A percentile compares a stretch with the other conserved stretches of the same genome.
These are phyloP conservation scores for Onygena corvina DNA, from an alignment of 2,329 filamentous ascomycete genomes.

Conservation along the genomic window DNA sequence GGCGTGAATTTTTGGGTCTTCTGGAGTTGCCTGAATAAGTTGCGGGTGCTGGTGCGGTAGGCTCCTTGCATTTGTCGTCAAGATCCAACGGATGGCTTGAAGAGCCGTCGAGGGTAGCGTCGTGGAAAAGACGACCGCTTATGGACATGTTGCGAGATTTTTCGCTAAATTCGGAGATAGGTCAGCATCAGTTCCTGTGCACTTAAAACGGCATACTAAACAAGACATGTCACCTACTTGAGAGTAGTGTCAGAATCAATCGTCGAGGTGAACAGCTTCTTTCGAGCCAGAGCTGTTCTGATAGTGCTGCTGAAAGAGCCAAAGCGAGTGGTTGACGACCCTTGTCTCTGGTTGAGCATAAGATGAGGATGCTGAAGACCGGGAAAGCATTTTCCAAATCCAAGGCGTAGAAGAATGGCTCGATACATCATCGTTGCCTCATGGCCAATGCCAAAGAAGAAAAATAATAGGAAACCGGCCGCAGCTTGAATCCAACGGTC, in stretches of 20 bases:
- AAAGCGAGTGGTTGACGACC: constrained; percentile 12
- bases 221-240: neutral
- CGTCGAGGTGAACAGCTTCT: neutral
- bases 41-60: neutral
- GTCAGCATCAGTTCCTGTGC: neutral
- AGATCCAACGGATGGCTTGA: neutral
- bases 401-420: constrained; percentile 32
- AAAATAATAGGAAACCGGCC: constrained; percentile 45
- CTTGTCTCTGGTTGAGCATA: constrained; percentile 11
- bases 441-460: constrained; percentile 53
- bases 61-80: neutral
- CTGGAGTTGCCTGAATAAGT: neutral
- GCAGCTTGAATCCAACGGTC: constrained; percentile 49
- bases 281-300: constrained; percentile 13
- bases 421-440: constrained; percentile 49
- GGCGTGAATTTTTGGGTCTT: neutral
- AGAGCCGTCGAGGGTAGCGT: neutral
- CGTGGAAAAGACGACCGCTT: neutral
- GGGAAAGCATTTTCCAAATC: constrained; percentile 28
- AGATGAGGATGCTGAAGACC: constrained; percentile 17
- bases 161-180: neutral
- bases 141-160: neutral
- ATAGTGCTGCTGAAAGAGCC: constrained; percentile 21
- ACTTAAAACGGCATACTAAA: too few relatives aligned
- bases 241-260: neutral